Base-by-base conservation (phyloP, 1,284 basidiomycete genomes). In the Heterobasidion parviporum region DNA sequence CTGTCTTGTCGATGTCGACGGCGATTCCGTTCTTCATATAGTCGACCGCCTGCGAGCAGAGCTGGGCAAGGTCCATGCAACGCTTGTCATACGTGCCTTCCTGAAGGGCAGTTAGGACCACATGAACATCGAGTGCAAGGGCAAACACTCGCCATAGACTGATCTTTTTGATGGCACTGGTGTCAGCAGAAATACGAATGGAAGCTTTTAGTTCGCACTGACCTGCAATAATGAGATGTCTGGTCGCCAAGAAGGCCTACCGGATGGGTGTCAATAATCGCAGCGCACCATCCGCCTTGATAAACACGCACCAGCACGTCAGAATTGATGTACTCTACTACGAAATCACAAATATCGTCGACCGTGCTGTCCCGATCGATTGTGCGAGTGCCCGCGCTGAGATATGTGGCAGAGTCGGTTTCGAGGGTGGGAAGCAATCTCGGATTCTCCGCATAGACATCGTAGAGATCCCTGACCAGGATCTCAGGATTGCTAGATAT, bases 271-370 rank as follows among this genome's bases (percentile, higher is more conserved):
- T 6, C 16, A 50, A 36, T 8, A 20, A 12, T n/a, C 8, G 10
- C 34, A 33, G 18, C 49, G 6, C 44, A 18, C 36, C 36, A n/a
- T 32, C 45, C 7, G 32, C 9, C 12, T 34, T 32, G 16, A 16
- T 3, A 16, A 33, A 41, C 5, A 63, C 74, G 52, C 68, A 88
- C 87, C 72, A 87, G 68, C 36, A 89, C 77, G 63, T 92, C 89
- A 0, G 87, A 89, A 59, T 87, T 80, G 63, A 92, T 89, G 58
- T 89, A 94, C 62, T 92, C 83, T 20, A 93, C 81, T 34, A 94
- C 76, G 65, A 94, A 94, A 59, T 92, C 78, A 59, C 85, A 87
- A 1, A 93, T 83, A 61, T 93, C 89, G 1, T 85, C 76, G 6
- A 92, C 80, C 0, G 78, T 83, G 58, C 83, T 82, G 2, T 80